Base-by-base conservation (phyloP, 2,329 filamentous ascomycete genomes). In the Bipolaris cookei region DNA sequence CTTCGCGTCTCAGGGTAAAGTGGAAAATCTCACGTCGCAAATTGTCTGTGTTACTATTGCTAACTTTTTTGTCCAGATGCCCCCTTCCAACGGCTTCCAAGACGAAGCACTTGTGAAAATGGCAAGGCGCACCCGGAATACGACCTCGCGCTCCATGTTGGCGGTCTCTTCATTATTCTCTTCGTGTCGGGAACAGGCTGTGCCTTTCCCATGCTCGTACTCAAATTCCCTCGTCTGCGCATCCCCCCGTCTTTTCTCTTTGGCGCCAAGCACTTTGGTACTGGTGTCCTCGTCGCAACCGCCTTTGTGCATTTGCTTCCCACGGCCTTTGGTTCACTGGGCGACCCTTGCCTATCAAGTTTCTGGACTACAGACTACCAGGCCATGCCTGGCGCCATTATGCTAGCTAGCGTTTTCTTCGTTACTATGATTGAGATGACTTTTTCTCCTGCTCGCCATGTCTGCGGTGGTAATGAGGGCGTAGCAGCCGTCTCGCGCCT, bases 251-350 rank as follows among this genome's bases (percentile, higher is more conserved):
- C 81, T 13, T 86, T 87, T 67, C 85, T 87, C 61, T 82, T 84
- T 38, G 84, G 83, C 69, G 69, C 66, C 3, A 86, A 86, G 62
- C 85, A 87, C 66, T 76, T 76, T 41, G 74, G 91, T 62, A 95
- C 91, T 0, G 91, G 91, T 44, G 91, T 95, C 20, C 80, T 95
- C 16, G 88, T 94, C 59, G 90, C 91, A 14, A 95, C 91, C 1
- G 90, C 91, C 51, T 95, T 95, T 71, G 90, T 94, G 16, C 90
- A 93, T 75, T 76, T 87, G 53, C 80, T 88, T 8, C 86, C 86
- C 0, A 86, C 84, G 4, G 85, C 85, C 4, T 88, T 87, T 66
- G 74, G 68, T 30, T 78, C 74, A 5, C 68, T 79, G 13, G 71
- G 68, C 50, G 63, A 79, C 49, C 74, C 77, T 42, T 79, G 86